Conservation (phyloP, 2,329 filamentous ascomycete species). For the Venturia oleaginea region DNA sequence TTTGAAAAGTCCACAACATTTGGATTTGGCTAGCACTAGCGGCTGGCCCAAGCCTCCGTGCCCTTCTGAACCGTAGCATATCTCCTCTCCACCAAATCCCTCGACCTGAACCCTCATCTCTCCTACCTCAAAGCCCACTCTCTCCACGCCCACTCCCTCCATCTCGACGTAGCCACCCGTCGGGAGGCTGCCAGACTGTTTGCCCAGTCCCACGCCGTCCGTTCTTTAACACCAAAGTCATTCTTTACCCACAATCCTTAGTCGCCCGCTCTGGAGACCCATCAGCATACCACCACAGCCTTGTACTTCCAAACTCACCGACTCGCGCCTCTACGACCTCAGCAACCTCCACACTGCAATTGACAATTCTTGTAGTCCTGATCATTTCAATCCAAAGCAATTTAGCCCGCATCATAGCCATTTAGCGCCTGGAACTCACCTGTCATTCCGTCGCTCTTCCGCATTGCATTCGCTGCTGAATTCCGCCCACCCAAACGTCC, state of each 20-base stretch:
- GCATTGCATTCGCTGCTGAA: conserved; percentile 1
- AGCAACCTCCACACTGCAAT: not conserved
- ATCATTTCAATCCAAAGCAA: not conserved
- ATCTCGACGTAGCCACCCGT: conserved; percentile 1
- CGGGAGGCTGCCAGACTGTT: conserved; percentile 5
- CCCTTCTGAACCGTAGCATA: not conserved
- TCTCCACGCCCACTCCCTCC: not conserved
- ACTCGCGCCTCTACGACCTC: not conserved
- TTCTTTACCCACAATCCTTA: conserved; percentile 4
- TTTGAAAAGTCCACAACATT: not conserved
- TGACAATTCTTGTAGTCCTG: not conserved
- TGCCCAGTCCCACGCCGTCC: conserved; percentile 3
- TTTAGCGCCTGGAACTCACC: not conserved
- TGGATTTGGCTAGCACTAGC: not conserved
- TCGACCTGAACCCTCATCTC: not conserved
- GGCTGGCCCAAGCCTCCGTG: not conserved
- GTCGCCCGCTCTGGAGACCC: not conserved
- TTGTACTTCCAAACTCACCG: conserved; percentile 5
- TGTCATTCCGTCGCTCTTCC: not conserved
- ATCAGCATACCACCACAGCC: not conserved
- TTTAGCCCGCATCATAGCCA: not conserved
- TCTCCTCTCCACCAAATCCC: not conserved
- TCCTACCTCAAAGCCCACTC: not conserved
- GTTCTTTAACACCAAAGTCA: not conserved
- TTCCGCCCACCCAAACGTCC: not conserved